These are phyloP conservation scores for Anastatica hierochuntica DNA, from an alignment of 345 rosid genomes.

Conservation along the genomic window DNA sequence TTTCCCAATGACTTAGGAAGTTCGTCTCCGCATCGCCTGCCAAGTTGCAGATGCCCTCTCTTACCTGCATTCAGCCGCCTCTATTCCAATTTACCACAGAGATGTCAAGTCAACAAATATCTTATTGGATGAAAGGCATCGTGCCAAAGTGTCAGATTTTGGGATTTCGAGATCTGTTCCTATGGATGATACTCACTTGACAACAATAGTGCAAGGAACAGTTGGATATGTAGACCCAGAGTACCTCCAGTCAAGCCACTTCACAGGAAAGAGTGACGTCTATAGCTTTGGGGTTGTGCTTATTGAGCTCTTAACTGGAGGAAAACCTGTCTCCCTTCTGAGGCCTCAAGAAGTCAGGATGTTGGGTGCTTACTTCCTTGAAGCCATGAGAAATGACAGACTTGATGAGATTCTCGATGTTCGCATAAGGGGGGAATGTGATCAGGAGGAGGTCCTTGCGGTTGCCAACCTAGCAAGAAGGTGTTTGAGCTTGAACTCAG, in stretches of 20 bases:
- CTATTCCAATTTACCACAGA: slow-evolving; percentile 33
- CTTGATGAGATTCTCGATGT: slow-evolving; percentile 28
- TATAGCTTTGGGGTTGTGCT: slow-evolving; percentile 30
- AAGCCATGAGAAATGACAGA: slow-evolving; percentile 15
- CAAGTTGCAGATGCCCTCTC: slow-evolving; percentile 29
- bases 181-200: slow-evolving; percentile 29
- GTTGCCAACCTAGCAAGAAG: slow-evolving; percentile 31
- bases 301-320: slow-evolving; percentile 34
- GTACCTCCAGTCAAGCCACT: slow-evolving; percentile 25
- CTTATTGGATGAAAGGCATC: slow-evolving; percentile 22
- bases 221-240: slow-evolving; percentile 24
- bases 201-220: slow-evolving; percentile 28
- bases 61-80: slow-evolving; percentile 33
- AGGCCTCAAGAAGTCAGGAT: slow-evolving; percentile 18
- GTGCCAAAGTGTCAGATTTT: slow-evolving; percentile 40
- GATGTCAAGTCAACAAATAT: slow-evolving; percentile 39
- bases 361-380: slow-evolving; percentile 27
- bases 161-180: slow-evolving; percentile 39
- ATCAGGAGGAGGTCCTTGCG: slow-evolving; percentile 17
- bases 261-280: slow-evolving; percentile 22
- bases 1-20: slow-evolving; percentile 25
- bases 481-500: slow-evolving; percentile 28
- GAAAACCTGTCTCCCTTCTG: slow-evolving; percentile 23
- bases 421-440: slow-evolving; percentile 3
- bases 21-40: slow-evolving; percentile 26